Conservation (phyloP, 2,329 filamentous ascomycete genomes). For the Phoma herbarum region DNA sequence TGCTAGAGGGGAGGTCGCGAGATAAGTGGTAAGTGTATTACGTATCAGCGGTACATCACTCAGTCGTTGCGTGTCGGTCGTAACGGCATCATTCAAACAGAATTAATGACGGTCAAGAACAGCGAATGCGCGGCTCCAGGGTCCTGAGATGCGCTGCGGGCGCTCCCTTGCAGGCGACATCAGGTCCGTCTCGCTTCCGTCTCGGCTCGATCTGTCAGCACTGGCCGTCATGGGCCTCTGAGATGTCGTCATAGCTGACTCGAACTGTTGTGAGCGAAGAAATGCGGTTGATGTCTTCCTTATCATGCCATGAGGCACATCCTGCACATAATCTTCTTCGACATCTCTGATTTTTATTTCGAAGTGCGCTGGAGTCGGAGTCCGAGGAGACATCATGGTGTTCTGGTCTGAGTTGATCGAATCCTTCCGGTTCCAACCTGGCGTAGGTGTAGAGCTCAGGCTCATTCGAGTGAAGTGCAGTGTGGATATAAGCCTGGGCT, state of each 20-base stretch:
- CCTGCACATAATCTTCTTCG: conserved; percentile 1
- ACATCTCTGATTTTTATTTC: background rate
- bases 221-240: conserved; percentile 9
- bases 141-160: conserved; percentile 20
- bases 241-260: conserved; percentile 3
- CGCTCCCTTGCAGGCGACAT: conserved; percentile 13
- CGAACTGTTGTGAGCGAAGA: background rate
- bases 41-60: background rate
- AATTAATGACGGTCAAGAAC: conserved; percentile 16
- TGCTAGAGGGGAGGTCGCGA: background rate
- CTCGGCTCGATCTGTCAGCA: conserved; percentile 6
- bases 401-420: conserved; percentile 1
- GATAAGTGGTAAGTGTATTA: background rate
- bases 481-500: conserved; percentile 17
- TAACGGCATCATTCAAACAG: background rate
- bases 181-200: conserved; percentile 17
- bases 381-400: background rate
- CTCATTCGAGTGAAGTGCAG: conserved; percentile 17
- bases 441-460: background rate
- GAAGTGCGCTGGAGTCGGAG: background rate
- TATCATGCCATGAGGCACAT: conserved; percentile 1
- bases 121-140: conserved; percentile 25
- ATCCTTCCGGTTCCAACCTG: background rate
- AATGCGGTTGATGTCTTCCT: conserved; percentile 1
- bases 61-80: background rate